Evolutionary conservation across 2,329 filamentous ascomycete species (phyloP).

Genomic region (Seiridium unicorne): DNA sequence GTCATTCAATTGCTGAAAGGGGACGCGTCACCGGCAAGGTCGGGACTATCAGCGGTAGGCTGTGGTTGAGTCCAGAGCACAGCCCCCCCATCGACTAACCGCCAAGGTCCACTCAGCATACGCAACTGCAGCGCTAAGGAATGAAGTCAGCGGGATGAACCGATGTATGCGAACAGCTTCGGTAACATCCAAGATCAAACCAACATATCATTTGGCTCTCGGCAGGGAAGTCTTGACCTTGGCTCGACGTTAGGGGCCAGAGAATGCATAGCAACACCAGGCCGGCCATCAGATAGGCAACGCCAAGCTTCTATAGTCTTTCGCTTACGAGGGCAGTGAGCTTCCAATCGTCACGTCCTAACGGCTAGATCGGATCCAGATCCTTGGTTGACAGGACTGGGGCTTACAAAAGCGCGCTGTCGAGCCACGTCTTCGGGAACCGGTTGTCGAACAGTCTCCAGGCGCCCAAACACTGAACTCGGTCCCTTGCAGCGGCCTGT

Average conservation of each 20-base stretch:
- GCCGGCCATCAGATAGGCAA: background rate
- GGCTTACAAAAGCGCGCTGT: background rate
- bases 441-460: background rate
- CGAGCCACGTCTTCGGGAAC: background rate
- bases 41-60: background rate
- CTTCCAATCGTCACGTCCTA: background rate
- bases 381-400: background rate
- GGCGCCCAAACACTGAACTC: too few relatives aligned
- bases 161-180: too few relatives aligned
- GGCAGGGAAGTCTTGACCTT: background rate
- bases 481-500: too few relatives aligned
- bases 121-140: background rate
- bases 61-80: background rate
- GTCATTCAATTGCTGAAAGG: background rate
- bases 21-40: conserved; percentile 9
- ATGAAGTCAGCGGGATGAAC: background rate
- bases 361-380: background rate
- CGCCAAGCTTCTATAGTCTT: conserved; percentile 5
- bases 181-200: background rate
- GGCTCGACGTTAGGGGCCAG: background rate
- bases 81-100: background rate
- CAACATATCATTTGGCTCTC: background rate
- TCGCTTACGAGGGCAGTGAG: background rate
- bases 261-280: background rate
- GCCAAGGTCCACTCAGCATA: background rate